Percentiles rank a stretch among this genome's conserved stretches.
Conservation (phyloP, 73 alveolate species). For the Vitrella brassicaformis region DNA sequence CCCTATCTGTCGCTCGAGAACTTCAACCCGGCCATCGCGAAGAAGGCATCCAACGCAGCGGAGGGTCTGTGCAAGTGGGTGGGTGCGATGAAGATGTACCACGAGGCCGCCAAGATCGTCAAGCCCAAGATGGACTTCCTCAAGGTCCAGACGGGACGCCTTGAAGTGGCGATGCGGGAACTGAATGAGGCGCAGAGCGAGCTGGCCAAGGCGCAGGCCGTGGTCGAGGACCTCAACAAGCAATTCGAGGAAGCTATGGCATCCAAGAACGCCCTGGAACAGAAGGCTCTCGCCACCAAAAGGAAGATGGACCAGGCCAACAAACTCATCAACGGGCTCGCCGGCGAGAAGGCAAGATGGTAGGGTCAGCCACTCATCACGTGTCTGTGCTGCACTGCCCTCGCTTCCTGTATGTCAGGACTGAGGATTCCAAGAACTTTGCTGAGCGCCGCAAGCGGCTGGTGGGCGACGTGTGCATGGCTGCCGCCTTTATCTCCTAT, state of each 20-base stretch:
- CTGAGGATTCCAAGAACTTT: constrained; percentile 91
- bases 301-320: constrained; percentile 93
- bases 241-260: constrained; percentile 80
- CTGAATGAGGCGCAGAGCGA: constrained; percentile 87
- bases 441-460: constrained; percentile 87
- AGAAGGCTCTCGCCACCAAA: constrained; percentile 65
- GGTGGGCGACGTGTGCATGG: constrained; percentile 95
- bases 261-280: constrained; percentile 84
- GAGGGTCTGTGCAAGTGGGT: constrained; percentile 90
- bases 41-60: constrained; percentile 80
- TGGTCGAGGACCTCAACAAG: constrained; percentile 76
- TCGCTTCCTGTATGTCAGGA: constrained; percentile 18
- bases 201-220: constrained; percentile 69
- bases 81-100: constrained; percentile 84
- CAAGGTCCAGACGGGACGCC: constrained; percentile 62
- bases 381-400: no score
- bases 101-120: constrained; percentile 87
- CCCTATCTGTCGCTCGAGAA: constrained; percentile 71
- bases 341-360: constrained; percentile 76
- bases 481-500: constrained; percentile 96
- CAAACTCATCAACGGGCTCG: constrained; percentile 82
- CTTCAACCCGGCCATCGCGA: constrained; percentile 73
- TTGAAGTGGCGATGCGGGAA: constrained; percentile 75
- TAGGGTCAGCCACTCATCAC: no score
- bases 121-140: constrained; percentile 81